Evolutionary conservation across 2,329 filamentous ascomycete genomes (phyloP).

Genomic region (Stagonosporopsis rhizophila): DNA sequence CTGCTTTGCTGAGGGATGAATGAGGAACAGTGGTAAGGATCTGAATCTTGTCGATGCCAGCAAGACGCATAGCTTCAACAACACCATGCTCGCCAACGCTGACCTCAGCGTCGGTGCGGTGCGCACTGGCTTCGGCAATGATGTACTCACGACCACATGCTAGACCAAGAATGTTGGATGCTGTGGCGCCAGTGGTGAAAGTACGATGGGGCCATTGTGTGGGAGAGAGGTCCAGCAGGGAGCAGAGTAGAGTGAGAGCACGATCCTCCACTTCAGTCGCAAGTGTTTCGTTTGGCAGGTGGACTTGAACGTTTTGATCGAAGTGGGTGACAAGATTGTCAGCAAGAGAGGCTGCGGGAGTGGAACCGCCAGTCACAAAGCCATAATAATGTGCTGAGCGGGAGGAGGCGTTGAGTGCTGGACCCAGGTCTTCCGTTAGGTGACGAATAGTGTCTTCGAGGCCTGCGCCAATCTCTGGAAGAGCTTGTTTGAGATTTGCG

Average conservation of each 20-base stretch:
- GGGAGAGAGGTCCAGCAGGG: constrained; percentile 68
- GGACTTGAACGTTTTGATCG: constrained; percentile 86
- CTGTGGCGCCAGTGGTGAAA: constrained; percentile 79
- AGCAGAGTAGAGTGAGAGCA: constrained; percentile 72
- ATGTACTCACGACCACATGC: constrained; percentile 75
- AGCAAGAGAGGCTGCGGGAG: constrained; percentile 79
- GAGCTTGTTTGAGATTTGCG: constrained; percentile 42
- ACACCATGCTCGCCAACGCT: constrained; percentile 74
- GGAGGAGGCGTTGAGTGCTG: constrained; percentile 71
- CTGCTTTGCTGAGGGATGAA: constrained; percentile 84
- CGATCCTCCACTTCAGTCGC: constrained; percentile 78
- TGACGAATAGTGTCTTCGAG: constrained; percentile 53
- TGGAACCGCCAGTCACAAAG: constrained; percentile 83
- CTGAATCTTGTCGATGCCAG: constrained; percentile 72
- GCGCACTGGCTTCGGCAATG: constrained; percentile 56
- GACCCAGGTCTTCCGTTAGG: constrained; percentile 55
- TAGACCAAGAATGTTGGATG: constrained; percentile 69
- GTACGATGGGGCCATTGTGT: constrained; percentile 72
- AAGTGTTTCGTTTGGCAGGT: constrained; percentile 77
- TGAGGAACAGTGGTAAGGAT: constrained; percentile 83
- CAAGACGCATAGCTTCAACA: constrained; percentile 67
- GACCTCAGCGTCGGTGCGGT: constrained; percentile 36
- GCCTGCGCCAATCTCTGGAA: constrained; percentile 54
- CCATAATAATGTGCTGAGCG: constrained; percentile 69
- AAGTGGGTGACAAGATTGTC: constrained; percentile 82